Evolutionary conservation across 208 protist species (phyloP).

Genomic region (Leishmania martiniquensis): DNA sequence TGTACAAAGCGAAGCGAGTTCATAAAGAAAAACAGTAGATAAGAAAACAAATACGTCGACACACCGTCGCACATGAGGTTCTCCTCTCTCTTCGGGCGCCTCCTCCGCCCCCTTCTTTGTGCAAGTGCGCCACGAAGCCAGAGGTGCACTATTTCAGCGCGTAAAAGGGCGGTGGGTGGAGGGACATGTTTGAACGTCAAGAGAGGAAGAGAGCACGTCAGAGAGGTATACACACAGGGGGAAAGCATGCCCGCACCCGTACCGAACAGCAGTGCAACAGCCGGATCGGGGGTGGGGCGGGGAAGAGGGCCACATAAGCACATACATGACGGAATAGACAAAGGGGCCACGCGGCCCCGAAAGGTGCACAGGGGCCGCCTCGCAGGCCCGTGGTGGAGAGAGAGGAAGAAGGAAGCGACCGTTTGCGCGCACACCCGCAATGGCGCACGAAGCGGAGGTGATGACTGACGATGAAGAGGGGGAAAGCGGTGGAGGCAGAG

Average conservation of each 20-base stretch:
- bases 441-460: background rate
- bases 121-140: slow-evolving; percentile 1
- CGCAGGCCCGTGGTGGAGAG: background rate
- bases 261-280: background rate
- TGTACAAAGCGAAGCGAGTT: background rate
- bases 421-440: background rate
- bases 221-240: background rate
- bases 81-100: background rate
- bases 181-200: background rate
- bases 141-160: background rate
- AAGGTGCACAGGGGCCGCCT: background rate
- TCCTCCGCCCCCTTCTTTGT: background rate
- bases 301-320: background rate
- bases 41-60: background rate
- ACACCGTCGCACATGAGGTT: background rate
- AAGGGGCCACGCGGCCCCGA: background rate
- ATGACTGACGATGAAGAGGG: background rate
- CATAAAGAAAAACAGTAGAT: background rate
- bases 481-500: background rate
- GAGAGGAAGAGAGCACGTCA: background rate
- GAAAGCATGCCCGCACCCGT: background rate
- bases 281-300: background rate
- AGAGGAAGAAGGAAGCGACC: background rate
- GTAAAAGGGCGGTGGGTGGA: background rate
- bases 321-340: background rate